Evolutionary conservation across 176 grass and related monocot species (phyloP).

Genomic region (Musa itinerans): DNA sequence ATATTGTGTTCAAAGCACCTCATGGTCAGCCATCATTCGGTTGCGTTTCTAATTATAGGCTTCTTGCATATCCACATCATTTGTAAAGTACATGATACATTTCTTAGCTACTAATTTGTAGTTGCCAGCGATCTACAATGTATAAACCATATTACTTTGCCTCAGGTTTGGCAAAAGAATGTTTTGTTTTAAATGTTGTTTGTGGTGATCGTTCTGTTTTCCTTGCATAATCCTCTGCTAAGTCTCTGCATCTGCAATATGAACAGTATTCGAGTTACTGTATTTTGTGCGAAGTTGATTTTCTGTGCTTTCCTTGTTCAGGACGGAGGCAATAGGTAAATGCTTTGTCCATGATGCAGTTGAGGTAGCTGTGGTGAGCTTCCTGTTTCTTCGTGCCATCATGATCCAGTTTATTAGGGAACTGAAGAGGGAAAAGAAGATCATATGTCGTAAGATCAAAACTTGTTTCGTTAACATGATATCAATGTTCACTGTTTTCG

Average conservation of each 20-base stretch:
- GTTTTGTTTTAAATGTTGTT: not conserved
- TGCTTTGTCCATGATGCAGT: slow-evolving; percentile 77
- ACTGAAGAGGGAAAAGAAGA: not conserved
- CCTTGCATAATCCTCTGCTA: not conserved
- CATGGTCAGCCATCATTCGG: not conserved
- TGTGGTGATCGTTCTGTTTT: not conserved
- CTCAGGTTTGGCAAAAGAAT: not conserved
- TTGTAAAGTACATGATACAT: not conserved
- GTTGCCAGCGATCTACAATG: not conserved
- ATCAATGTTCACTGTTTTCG: no score
- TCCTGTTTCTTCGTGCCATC: not conserved
- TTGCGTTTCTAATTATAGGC: not conserved
- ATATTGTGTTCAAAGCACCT: not conserved
- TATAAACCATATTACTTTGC: not conserved
- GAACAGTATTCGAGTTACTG: not conserved
- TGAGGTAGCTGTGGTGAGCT: slow-evolving; percentile 67
- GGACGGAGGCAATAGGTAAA: slow-evolving; percentile 76
- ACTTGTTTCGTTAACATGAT: not conserved
- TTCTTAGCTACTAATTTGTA: not conserved
- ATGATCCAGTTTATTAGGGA: not conserved
- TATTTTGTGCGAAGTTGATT: not conserved
- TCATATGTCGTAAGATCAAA: not conserved
- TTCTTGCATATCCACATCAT: not conserved
- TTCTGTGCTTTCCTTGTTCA: slow-evolving; percentile 13
- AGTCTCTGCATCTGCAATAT: not conserved